Conservation (phyloP, 2,329 filamentous ascomycete genomes). For the Pseudogymnoascus pannorum region DNA sequence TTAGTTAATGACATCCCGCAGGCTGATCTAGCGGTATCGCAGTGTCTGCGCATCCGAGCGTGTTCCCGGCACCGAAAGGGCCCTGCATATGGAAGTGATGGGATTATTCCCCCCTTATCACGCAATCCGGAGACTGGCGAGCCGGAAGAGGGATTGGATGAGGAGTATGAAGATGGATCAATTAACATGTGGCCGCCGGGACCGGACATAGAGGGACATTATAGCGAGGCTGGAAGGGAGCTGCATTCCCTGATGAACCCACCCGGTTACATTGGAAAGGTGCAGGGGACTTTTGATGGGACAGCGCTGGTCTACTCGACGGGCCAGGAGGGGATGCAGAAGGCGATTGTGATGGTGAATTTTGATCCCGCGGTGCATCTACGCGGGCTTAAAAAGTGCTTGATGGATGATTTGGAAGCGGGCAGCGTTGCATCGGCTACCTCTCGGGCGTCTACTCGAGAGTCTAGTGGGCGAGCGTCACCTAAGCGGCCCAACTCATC, state of each 20-base stretch:
- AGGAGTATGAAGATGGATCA: conserved; percentile 21
- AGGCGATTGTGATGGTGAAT: conserved; percentile 36
- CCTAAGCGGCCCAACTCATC: neutral
- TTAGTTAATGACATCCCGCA: conserved; percentile 45
- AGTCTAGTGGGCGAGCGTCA: neutral
- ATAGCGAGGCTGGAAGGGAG: conserved; percentile 27
- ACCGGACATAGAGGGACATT: conserved; percentile 15
- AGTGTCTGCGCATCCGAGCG: conserved; percentile 42
- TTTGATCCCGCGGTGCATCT: conserved; percentile 37
- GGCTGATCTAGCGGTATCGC: conserved; percentile 28
- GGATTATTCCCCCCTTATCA: neutral
- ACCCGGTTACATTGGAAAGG: conserved; percentile 27
- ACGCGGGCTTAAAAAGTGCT: conserved; percentile 23
- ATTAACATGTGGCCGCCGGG: conserved; percentile 32
- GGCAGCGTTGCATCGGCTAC: neutral
- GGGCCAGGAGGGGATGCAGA: conserved; percentile 20
- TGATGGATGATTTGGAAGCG: neutral
- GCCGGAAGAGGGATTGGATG: conserved; percentile 17
- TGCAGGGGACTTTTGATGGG: conserved; percentile 41
- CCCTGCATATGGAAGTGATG: conserved; percentile 16
- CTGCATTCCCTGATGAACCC: conserved; percentile 37
- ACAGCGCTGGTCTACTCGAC: conserved; percentile 40
- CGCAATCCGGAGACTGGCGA: conserved; percentile 13
- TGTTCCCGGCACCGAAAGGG: conserved; percentile 37
- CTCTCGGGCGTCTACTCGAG: neutral